Evolutionary conservation across 106 monocot genomes (phyloP), one percentile per base, ranked within the genome.

Genomic region (Allium sativum): DNA sequence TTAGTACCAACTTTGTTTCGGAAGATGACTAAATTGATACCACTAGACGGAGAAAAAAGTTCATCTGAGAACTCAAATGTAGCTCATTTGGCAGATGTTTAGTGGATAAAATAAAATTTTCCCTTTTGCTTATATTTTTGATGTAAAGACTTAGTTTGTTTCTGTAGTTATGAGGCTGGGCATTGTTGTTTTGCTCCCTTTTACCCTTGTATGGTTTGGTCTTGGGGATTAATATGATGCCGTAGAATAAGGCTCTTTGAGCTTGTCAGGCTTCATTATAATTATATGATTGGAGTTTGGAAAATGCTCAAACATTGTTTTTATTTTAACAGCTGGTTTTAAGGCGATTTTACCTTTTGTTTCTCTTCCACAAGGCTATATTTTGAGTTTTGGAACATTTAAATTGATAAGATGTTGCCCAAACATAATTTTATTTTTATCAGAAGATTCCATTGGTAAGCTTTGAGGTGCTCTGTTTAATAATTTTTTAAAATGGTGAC

Each of bases 1-100:
- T 66, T 47, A 2, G 10, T 59, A 42, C 66, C 61, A 62, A 61
- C 44, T 77, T 71, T 78, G 72, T 77, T 70, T 77, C 66, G 71
- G 77, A 77, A 62, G 71, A 67, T 77, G 52, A 71, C 77, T 67
- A 77, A 19, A 76, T 55, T 44, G 65, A 44, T 63, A 52, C 62
- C 63, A 31, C 2, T 31, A 55, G 53, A 3, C 61, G 21, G n/a
- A n/a, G n/a, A 40, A 18, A 21, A 53, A 19, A 18, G 43, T 40
- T 60, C 18, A 62, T 48, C 42, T 18, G 48, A 70, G 42, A 42
- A 45, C 21, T 6, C 9, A 21, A 67, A 12, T 12, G 18, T 31
- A 10, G 42, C 55, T 56, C 45, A 56, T 67, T 40, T 42, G 44
- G 19, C 45, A 56, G 47, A 57, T 20, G n/a, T 68, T 42, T 11